Base-by-base conservation (phyloP, 345 rosid species). In the Citrus trifoliata region DNA sequence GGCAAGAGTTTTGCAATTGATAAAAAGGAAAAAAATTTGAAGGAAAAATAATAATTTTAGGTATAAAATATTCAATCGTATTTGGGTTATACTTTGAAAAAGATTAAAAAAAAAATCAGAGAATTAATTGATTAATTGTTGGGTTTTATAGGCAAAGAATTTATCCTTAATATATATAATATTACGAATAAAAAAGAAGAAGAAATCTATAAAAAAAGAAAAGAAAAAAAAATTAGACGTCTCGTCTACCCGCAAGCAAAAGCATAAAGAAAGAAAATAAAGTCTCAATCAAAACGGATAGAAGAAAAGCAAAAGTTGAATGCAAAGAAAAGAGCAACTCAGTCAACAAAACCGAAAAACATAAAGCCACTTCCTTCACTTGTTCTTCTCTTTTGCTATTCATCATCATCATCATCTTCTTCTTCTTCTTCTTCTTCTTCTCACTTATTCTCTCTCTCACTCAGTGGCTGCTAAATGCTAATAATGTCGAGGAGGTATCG, bases 281-380 rank as follows among this genome's bases (percentile, higher is more conserved):
- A 42, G 84, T 81, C 81, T 10, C 78, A 22, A 63, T 70, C 61
- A 61, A 71, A 71, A 71, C 75, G 75, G 48, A 58, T 18, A 32
- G 78, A 69, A 73, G 86, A 82, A 85, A 53, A 53, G 58, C 22
- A 19, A 16, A 53, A 67, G 78, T 82, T 74, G 75, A 87, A 78
- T 42, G 70, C 55, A 60, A 46, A 60, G 33, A 70, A 79, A 81
- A 74, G 65, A 71, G 76, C 67, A 74, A 53, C 58, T 55, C 72
- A 67, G 82, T 81, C 84, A 76, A 80, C 84, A 77, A 33, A 70
- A 48, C 58, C 21, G 2, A 18, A 73, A 82, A 76, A 66, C 68
- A 64, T 67, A 59, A 68, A 51, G 40, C 76, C 51, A 67, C 60
- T 66, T 70, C 55, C 22, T 53, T 19, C 22, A 16, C 58, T 53